A percentile compares a stretch with the other conserved stretches of the same genome.
These are phyloP conservation scores for Cercospora zeina DNA, from an alignment of 2,329 filamentous ascomycete species.

Conservation along the genomic window DNA sequence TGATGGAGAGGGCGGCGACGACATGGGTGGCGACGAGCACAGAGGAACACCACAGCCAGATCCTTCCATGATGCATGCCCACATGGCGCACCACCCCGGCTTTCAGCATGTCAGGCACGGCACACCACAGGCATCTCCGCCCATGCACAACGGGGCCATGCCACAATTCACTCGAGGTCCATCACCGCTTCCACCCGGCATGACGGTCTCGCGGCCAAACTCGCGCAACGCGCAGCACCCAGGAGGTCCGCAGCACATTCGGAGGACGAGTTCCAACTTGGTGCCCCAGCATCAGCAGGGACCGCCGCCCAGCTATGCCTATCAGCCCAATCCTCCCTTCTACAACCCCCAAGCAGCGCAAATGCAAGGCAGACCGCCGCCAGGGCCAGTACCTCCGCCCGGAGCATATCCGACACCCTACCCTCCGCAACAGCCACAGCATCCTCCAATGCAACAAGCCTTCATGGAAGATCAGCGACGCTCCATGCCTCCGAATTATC, in stretches of 20 bases:
- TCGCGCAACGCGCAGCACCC: conserved; percentile 71
- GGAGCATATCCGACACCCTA: conserved; percentile 37
- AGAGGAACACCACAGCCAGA: conserved; percentile 68
- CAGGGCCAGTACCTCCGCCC: conserved; percentile 29
- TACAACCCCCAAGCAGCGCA: conserved; percentile 64
- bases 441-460: conserved; percentile 59
- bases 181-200: conserved; percentile 76
- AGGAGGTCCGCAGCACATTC: conserved; percentile 62
- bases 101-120: conserved; percentile 80
- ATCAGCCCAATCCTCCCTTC: conserved; percentile 81
- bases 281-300: conserved; percentile 59
- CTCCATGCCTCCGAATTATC: conserved; percentile 69
- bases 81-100: conserved; percentile 55
- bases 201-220: conserved; percentile 64
- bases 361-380: conserved; percentile 45
- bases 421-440: conserved; percentile 34
- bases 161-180: conserved; percentile 71
- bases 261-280: conserved; percentile 73
- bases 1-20: conserved; percentile 67
- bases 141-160: conserved; percentile 71
- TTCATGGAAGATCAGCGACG: conserved; percentile 77
- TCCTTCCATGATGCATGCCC: conserved; percentile 52
- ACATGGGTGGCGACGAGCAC: conserved; percentile 49
- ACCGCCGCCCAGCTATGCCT: conserved; percentile 64
- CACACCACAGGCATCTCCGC: conserved; percentile 83